Evolutionary conservation across 768 basidiomycete species (phyloP).

Genomic region (Suillus sp.): DNA sequence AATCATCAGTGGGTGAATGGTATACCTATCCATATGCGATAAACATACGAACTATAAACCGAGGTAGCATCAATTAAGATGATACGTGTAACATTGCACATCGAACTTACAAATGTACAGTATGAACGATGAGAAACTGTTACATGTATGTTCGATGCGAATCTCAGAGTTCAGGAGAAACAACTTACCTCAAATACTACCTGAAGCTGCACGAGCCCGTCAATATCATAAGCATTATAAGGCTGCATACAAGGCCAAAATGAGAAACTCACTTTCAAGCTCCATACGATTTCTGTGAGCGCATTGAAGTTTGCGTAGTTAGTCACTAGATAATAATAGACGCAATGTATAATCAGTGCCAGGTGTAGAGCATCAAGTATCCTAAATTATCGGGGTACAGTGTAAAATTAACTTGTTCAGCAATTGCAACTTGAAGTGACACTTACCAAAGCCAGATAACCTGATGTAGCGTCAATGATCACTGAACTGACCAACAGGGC

Average conservation of each 20-base stretch:
- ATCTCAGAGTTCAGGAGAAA: background rate
- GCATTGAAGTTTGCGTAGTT: background rate
- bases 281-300: conserved; percentile 2
- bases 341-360: background rate
- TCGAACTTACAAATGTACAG: background rate
- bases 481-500: background rate
- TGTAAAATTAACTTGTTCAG: background rate
- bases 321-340: background rate
- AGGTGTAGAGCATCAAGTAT: background rate
- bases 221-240: background rate
- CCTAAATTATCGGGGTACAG: background rate
- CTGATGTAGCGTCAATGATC: background rate
- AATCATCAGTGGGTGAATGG: background rate
- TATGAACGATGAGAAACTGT: background rate
- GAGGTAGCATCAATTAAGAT: background rate
- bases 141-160: no score
- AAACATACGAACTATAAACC: background rate
- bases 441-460: conserved; percentile 1
- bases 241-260: background rate
- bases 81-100: background rate
- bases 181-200: background rate
- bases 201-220: background rate
- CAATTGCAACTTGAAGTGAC: background rate
- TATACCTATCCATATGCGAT: conserved; percentile 7
- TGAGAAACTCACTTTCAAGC: background rate